Evolutionary conservation across 768 basidiomycete genomes (phyloP).

Genomic region (Mycena indigotica): DNA sequence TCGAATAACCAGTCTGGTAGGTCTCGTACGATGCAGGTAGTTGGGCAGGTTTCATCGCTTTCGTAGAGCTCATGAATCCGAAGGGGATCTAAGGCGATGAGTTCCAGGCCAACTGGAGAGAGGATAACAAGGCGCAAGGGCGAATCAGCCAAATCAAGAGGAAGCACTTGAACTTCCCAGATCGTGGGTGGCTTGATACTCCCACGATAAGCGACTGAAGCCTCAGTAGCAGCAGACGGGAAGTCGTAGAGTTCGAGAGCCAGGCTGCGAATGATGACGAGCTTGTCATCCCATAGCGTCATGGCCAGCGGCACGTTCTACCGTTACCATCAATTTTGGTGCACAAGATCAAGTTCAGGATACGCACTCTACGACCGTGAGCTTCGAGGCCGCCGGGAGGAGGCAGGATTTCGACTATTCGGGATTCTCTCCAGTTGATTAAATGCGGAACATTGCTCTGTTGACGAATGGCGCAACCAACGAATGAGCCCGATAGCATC

Average conservation of each 20-base stretch:
- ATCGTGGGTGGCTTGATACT: background rate
- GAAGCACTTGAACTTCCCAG: background rate
- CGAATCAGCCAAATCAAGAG: background rate
- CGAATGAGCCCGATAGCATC: background rate
- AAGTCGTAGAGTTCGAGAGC: background rate
- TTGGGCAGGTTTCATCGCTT: background rate
- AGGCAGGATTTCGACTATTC: background rate
- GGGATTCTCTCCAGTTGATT: background rate
- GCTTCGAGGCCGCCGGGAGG: background rate
- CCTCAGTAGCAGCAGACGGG: background rate
- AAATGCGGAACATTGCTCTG: background rate
- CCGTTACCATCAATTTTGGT: background rate
- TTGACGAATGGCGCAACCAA: background rate
- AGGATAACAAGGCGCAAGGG: too few relatives aligned
- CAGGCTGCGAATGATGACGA: background rate
- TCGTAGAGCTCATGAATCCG: background rate
- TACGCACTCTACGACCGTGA: background rate
- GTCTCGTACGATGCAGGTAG: background rate
- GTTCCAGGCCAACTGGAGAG: background rate
- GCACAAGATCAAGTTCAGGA: background rate
- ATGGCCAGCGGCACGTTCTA: background rate
- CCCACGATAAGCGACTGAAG: background rate
- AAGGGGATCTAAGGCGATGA: background rate
- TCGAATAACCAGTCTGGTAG: background rate
- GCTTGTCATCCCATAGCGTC: background rate